These are phyloP conservation scores for Stachybotrys elegans DNA, from an alignment of 2,329 filamentous ascomycete genomes.

Conservation along the genomic window DNA sequence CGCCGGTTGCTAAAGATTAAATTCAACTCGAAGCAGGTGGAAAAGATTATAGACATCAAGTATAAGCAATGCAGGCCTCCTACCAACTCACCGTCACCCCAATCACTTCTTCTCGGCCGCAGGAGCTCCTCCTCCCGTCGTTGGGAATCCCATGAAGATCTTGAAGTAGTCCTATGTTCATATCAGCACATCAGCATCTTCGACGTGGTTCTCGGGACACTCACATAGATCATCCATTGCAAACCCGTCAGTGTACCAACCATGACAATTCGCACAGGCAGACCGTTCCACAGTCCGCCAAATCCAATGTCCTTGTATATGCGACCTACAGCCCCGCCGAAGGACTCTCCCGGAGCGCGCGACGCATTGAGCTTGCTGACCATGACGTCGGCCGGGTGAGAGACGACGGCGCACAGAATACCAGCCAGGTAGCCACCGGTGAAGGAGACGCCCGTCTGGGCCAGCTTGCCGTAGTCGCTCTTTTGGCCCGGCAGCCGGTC, in stretches of 20 bases:
- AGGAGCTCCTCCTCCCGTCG: conserved; percentile 65
- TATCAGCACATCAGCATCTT: too few species aligned
- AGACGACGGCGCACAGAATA: conserved; percentile 80
- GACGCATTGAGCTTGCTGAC: conserved; percentile 87
- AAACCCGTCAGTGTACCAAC: conserved; percentile 76
- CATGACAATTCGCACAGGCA: conserved; percentile 85
- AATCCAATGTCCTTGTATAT: conserved; percentile 90
- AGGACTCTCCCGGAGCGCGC: conserved; percentile 69
- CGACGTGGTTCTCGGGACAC: too few species aligned
- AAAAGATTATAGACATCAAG: too few species aligned
- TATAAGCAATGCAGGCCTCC: too few species aligned
- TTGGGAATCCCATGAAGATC: conserved; percentile 83
- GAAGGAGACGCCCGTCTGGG: conserved; percentile 84
- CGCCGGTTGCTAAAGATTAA: too few species aligned
- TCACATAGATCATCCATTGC: conserved; percentile 89
- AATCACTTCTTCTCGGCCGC: conserved; percentile 43
- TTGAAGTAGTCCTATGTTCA: conserved; percentile 73
- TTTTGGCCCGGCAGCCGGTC: conserved; percentile 69
- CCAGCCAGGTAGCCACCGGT: conserved; percentile 79
- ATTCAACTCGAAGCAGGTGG: too few species aligned
- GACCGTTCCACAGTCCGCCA: conserved; percentile 82
- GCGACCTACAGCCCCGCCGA: conserved; percentile 67
- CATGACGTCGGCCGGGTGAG: conserved; percentile 81
- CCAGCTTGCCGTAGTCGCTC: conserved; percentile 71
- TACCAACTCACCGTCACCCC: too few species aligned